Evolutionary conservation across 140 eudicot genomes (phyloP), one percentile per base, ranked within the genome.

Genomic region (Oenanthe javanica): DNA sequence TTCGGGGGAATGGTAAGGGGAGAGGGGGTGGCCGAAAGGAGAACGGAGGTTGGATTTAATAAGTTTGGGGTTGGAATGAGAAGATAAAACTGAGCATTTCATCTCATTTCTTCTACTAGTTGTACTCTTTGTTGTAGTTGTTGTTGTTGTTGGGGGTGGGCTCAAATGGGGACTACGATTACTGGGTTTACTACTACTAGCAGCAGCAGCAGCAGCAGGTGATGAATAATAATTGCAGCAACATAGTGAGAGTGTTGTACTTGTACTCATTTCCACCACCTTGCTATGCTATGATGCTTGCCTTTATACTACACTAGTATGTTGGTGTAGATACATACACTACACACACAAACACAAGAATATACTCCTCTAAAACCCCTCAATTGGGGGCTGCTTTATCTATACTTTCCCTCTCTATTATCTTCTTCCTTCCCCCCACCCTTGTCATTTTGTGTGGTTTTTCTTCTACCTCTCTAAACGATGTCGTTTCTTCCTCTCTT

Each of bases 31-130:
- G 15, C 96, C 96, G 75, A 82, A 84, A 84, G 89, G 80, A 49
- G 96, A 82, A 74, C 88, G 82, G 67, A 89, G 92, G 70, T 93
- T 93, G 76, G 97, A 75, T 86, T 91, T 93, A 72, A 93, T 86
- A 73, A 93, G 81, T 73, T 81, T 91, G 11, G 97, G 90, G 67
- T 91, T 93, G 13, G 97, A 93, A 81, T 91, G 97, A 5, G 97
- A 90, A 9, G 96, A 93, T 8, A 84, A 71, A 72, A 89, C 88
- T 45, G 79, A 69, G 78, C 78, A 75, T 27, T 61, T 66, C 42
- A 72, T 59, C 46, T 42, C 64, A 72, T 76, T 71, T 16, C 38
- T 80, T 11, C 84, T 81, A 4, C 83, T 86, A 9, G 40, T 36
- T 36, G 42, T 72, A 71, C 54, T 67, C 57, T 4, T 61, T 69